phyloP scores from a whole-genome alignment of 176 grass and related monocot genomes.

The Oropetium thomaeum region DNA sequence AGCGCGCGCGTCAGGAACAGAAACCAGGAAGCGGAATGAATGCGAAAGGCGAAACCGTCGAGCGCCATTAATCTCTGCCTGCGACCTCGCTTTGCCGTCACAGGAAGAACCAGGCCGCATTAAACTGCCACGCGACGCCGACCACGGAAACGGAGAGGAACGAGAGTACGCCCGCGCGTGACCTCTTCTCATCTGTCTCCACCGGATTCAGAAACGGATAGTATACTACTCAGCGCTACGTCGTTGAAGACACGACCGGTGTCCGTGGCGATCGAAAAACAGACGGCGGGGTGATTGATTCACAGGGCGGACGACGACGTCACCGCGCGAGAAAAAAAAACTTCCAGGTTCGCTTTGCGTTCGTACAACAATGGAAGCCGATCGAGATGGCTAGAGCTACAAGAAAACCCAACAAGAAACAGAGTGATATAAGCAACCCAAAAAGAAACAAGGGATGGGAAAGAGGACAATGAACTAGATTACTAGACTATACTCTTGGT shows the following conservation, averaged over 20 bases:
- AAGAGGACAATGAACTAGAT: background rate
- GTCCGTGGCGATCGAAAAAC: background rate
- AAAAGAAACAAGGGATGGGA: background rate
- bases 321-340: slow-evolving; percentile 8
- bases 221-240: too few species aligned
- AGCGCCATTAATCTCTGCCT: slow-evolving; percentile 21
- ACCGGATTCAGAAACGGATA: background rate
- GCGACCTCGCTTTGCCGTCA: slow-evolving; percentile 18
- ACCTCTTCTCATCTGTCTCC: slow-evolving; percentile 17
- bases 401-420: slow-evolving; percentile 14
- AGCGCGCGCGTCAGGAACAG: background rate
- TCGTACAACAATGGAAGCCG: slow-evolving; percentile 10
- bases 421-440: slow-evolving; percentile 12
- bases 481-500: slow-evolving; percentile 22
- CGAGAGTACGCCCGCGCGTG: too few species aligned
- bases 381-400: slow-evolving; percentile 27
- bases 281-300: background rate
- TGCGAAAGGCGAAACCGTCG: slow-evolving; percentile 14
- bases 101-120: slow-evolving; percentile 41
- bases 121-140: slow-evolving; percentile 9
- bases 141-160: background rate
- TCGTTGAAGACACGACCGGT: slow-evolving; percentile 4
- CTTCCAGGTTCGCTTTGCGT: slow-evolving; percentile 13
- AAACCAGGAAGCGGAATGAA: background rate
- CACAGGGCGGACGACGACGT: background rate